Evolutionary conservation across 495 filamentous ascomycete species (phyloP), one percentile per base, ranked within the genome.

Genomic region (Neurospora sp.): DNA sequence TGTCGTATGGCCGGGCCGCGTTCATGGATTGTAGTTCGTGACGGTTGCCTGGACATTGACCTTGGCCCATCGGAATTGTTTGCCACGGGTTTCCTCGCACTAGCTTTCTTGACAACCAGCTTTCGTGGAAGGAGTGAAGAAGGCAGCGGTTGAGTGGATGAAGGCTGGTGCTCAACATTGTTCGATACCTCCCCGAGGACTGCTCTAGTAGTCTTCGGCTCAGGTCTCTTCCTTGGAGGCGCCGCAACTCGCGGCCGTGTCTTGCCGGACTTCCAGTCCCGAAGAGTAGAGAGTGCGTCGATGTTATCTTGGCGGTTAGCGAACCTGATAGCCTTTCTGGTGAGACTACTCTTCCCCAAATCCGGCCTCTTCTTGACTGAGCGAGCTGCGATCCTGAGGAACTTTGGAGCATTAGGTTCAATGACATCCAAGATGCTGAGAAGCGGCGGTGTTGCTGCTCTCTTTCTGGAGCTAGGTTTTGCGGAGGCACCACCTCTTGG

Each of bases 361-460:
- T 92, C 90, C 46, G 75, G 76, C 74, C 88, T 87, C 72, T 82
- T 86, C 18, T 86, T 90, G 61, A 88, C 93, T 73, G 86, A 84
- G 69, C 96, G 89, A 22, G 88, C 88, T 46, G 96, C 96, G 74
- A 99, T 80, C 69, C 89, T 89, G 27, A 98, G 82, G 77, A 98
- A 98, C 39, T 83, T 82, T 6, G 96, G 94, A 8, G 85, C 85
- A 44, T 79, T 70, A n/a, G 82, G 79, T 73, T 85, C 87, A 41
- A 88, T 84, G 40, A 90, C 89, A 86, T 97, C 94, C 31, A 97
- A 73, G 69, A 95, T 89, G 70, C 91, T 88, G 40, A 95, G 80
- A 39, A 78, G 81, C n/a, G 89, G 91, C 44, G 83, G 76, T 42
- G 73, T 79, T 2, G 78, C 76, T 35, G 80, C 79, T 37, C 82